Evolutionary conservation across 2,329 filamentous ascomycete genomes (phyloP), one percentile per base, ranked within the genome.

Genomic region (Colletotrichum neosansevieriae): DNA sequence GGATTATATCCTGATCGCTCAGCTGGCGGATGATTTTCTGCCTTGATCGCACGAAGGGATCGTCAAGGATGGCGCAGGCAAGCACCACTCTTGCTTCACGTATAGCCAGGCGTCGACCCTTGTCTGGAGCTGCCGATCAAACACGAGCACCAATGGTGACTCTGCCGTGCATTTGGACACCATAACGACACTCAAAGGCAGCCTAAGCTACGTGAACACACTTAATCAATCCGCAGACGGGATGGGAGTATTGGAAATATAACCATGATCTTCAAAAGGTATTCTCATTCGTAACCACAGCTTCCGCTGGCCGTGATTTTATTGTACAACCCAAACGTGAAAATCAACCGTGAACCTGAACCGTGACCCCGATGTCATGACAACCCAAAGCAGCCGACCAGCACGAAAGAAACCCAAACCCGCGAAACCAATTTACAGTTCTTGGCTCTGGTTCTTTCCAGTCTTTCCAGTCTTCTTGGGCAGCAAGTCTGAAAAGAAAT

Each of bases 391-490:
- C 85, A 85, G 83, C 83, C 86, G 85, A 87, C 83, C 85, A 83
- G 83, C 77, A 71, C 63, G 85, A 84, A 89, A 83, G 81, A 84
- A 84, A 82, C 85, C 83, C 81, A 82, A 84, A 85, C 82, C 74
- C 76, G 76, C 76, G 79, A 71, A 68, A 77, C 72, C 72, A 75
- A 77, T 85, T 88, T 94, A 98, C 86, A 98, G 88, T 88, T 98
- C 94, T 86, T 97, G 94, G 86, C 94, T 97, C 77, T 90, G 87
- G 81, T 90, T 91, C 91, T 97, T 97, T 85, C 92, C 93, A 81
- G 88, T 87, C 92, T 98, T 98, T 82, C 91, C 88, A 67, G 96
- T 97, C 93, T 98, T 98, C 94, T 99, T 98, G 80, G 96, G 96
- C 74, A 99, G 91, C 72, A 99, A 92, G 87, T 99, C 95, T 97